Evolutionary conservation across 2,329 filamentous ascomycete species (phyloP).

Genomic region (Diplodia sapinea): DNA sequence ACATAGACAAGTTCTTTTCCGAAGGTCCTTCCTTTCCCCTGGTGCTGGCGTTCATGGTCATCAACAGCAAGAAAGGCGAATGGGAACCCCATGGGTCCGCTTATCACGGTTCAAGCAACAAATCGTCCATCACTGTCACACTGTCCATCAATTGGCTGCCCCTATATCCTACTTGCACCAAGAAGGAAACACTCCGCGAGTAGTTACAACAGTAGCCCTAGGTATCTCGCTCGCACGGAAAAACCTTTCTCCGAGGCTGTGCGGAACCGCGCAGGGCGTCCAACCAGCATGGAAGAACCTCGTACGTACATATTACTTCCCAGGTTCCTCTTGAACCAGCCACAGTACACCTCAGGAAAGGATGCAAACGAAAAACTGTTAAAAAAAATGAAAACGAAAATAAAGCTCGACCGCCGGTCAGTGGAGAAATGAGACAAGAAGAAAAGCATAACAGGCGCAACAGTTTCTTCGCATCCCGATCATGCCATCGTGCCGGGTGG

Average conservation of each 20-base stretch:
- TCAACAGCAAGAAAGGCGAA: neutral
- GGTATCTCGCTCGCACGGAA: neutral
- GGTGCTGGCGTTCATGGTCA: neutral
- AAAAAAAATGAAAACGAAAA: neutral
- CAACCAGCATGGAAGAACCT: neutral
- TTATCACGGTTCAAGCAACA: neutral
- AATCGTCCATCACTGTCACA: neutral
- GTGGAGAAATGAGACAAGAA: neutral
- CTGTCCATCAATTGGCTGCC: neutral
- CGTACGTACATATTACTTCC: neutral
- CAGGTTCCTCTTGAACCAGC: neutral
- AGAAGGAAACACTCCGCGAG: neutral
- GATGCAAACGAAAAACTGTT: neutral
- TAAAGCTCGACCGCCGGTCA: neutral
- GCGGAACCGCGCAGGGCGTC: neutral
- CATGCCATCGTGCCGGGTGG: neutral
- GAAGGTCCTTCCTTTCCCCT: neutral
- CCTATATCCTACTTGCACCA: neutral
- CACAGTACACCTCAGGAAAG: neutral
- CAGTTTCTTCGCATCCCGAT: neutral
- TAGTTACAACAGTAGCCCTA: neutral
- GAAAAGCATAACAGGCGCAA: neutral
- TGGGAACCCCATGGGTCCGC: neutral
- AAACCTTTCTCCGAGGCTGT: neutral
- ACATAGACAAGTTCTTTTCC: neutral